Conservation (phyloP, 495 filamentous ascomycete genomes). For the Podospora tetraspora region DNA sequence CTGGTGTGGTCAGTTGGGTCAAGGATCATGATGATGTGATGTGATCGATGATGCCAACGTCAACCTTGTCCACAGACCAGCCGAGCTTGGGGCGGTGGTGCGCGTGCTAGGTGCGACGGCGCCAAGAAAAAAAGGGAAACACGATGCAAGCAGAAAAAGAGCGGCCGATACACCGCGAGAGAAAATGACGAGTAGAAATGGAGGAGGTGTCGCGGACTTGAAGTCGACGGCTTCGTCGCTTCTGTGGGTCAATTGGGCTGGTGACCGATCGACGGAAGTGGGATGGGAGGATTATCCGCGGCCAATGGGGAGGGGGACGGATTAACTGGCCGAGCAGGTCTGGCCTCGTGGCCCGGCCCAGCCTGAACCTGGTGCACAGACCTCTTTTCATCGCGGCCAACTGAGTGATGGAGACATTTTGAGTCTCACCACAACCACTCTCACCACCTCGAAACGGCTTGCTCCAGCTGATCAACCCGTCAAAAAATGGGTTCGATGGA, state of each 20-base stretch:
- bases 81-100: neutral
- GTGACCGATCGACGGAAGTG: constrained; percentile 9
- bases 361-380: neutral
- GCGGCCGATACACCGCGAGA: constrained; percentile 1
- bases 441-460: too few relatives aligned
- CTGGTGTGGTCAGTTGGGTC: constrained; percentile 13
- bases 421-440: too few relatives aligned
- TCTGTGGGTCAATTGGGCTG: constrained; percentile 12
- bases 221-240: neutral
- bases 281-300: constrained; percentile 11
- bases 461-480: too few relatives aligned
- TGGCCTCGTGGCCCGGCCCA: too few relatives aligned
- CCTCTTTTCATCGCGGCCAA: neutral
- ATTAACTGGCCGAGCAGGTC: too few relatives aligned
- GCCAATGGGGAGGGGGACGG: constrained; percentile 6
- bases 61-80: constrained; percentile 1
- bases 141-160: neutral
- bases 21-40: constrained; percentile 29
- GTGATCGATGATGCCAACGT: constrained; percentile 10
- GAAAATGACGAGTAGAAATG: constrained; percentile 5
- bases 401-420: neutral
- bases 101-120: neutral
- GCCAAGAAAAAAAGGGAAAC: neutral
- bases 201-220: constrained; percentile 5
- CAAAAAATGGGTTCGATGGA: too few relatives aligned